Conservation (phyloP, 176 grass and related monocot genomes). For the Otatea glauca region DNA sequence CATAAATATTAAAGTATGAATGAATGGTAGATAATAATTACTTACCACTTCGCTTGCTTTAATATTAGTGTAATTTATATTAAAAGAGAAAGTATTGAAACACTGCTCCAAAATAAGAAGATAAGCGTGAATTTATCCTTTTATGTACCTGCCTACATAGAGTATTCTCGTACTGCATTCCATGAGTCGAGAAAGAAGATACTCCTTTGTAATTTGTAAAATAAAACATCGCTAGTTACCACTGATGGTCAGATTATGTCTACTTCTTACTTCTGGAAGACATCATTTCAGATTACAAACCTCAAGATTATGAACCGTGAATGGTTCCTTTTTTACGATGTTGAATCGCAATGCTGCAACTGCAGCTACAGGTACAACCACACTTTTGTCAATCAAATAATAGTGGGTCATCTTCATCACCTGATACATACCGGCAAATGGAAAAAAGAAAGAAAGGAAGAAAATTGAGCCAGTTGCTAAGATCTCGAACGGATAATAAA, state of each 20-base stretch:
- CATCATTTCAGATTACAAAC: conserved; percentile 45
- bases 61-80: too few relatives aligned
- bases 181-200: background rate
- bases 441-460: conserved; percentile 5
- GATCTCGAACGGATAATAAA: background rate
- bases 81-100: too few relatives aligned
- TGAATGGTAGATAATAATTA: too few relatives aligned
- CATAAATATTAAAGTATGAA: too few relatives aligned
- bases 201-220: background rate
- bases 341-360: conserved; percentile 87
- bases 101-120: conserved; percentile 25
- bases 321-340: conserved; percentile 88
- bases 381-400: conserved; percentile 96
- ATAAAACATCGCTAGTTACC: background rate
- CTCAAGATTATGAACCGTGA: conserved; percentile 83
- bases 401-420: conserved; percentile 99
- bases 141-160: conserved; percentile 11
- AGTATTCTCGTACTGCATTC: conserved; percentile 16
- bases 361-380: conserved; percentile 85
- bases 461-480: conserved; percentile 29
- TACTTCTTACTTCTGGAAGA: conserved; percentile 16
- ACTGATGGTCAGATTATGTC: background rate
- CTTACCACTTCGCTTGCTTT: too few relatives aligned
- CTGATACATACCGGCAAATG: conserved; percentile 47
- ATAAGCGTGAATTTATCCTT: background rate